These are phyloP conservation scores for Cucurbita argyrosperma DNA, from an alignment of 306 rosid species.

Conservation along the genomic window DNA sequence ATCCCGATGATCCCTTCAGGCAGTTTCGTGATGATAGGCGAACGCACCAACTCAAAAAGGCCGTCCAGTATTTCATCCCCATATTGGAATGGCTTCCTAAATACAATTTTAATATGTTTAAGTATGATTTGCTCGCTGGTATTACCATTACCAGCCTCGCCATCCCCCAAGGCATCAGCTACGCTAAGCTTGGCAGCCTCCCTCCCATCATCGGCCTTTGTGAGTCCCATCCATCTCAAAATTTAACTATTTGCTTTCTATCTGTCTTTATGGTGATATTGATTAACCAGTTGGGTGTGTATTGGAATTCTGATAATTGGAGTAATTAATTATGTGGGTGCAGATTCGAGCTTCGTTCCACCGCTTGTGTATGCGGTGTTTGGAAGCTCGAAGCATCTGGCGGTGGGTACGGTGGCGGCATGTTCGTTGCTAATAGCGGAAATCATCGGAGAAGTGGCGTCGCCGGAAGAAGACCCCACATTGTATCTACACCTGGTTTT, in stretches of 20 bases:
- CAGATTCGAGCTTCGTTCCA: slow-evolving; percentile 80
- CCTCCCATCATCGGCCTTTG: slow-evolving; percentile 82
- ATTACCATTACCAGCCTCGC: slow-evolving; percentile 81
- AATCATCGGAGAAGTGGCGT: slow-evolving; percentile 22
- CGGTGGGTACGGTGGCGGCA: slow-evolving; percentile 81
- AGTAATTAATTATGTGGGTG: neutral
- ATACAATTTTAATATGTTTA: slow-evolving; percentile 19
- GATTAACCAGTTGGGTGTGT: too few relatives aligned
- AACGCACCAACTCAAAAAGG: slow-evolving; percentile 10
- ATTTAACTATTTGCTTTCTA: too few relatives aligned
- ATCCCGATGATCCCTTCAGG: slow-evolving; percentile 40
- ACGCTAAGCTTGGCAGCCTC: slow-evolving; percentile 50
- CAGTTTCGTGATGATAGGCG: slow-evolving; percentile 18
- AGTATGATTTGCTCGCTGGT: slow-evolving; percentile 58
- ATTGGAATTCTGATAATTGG: too few relatives aligned
- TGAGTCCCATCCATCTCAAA: slow-evolving; percentile 5
- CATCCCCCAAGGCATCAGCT: slow-evolving; percentile 90
- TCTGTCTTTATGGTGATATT: too few relatives aligned
- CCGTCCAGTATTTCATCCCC: slow-evolving; percentile 45
- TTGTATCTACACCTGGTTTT: slow-evolving; percentile 51
- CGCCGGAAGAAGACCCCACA: slow-evolving; percentile 15
- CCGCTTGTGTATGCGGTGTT: slow-evolving; percentile 57
- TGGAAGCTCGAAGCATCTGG: slow-evolving; percentile 74
- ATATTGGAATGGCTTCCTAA: slow-evolving; percentile 56
- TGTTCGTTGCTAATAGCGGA: slow-evolving; percentile 46